A percentile compares a stretch with the other conserved stretches of the same genome.
phyloP scores from a whole-genome alignment of 2,329 filamentous ascomycete genomes.

The Cytospora paraplurivora region DNA sequence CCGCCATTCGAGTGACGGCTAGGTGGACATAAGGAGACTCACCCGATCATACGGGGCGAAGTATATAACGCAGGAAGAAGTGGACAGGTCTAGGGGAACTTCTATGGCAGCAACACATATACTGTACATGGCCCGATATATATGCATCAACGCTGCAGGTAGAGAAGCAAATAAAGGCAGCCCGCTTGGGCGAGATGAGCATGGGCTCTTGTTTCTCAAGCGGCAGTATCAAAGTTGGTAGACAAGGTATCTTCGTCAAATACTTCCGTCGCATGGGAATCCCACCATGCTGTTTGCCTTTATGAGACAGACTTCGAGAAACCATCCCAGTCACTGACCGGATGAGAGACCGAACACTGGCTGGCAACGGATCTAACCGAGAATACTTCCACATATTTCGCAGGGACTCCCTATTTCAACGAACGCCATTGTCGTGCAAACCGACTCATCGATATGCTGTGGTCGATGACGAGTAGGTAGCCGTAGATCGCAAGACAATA shows the following conservation, averaged over 20 bases:
- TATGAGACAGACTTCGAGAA: slow-evolving; percentile 14
- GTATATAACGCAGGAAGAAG: not conserved
- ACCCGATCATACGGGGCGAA: not conserved
- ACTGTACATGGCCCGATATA: not conserved
- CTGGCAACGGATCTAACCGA: not conserved
- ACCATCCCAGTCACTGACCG: slow-evolving; percentile 14
- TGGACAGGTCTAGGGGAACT: not conserved
- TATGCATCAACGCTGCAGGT: slow-evolving; percentile 6
- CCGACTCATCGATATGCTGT: not conserved
- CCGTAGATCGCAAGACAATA: slow-evolving; percentile 20
- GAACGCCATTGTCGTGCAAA: slow-evolving; percentile 13
- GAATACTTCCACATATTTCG: slow-evolving; percentile 3
- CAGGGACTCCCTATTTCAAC: slow-evolving; percentile 8
- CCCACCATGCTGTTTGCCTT: not conserved
- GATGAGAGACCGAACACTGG: slow-evolving; percentile 14
- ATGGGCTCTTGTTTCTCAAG: slow-evolving; percentile 10
- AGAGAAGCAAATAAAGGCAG: slow-evolving; percentile 6
- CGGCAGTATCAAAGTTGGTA: not conserved
- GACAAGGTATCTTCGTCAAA: not conserved
- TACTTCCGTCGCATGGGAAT: not conserved
- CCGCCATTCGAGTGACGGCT: slow-evolving; percentile 20
- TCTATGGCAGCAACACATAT: not conserved
- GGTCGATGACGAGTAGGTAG: slow-evolving; percentile 17
- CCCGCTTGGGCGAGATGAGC: slow-evolving; percentile 11
- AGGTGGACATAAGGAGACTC: not conserved